Percentiles rank a stretch among this genome's conserved stretches.
Evolutionary conservation across 2,329 filamentous ascomycete genomes (phyloP).

Genomic region (Trichoderma sp.): DNA sequence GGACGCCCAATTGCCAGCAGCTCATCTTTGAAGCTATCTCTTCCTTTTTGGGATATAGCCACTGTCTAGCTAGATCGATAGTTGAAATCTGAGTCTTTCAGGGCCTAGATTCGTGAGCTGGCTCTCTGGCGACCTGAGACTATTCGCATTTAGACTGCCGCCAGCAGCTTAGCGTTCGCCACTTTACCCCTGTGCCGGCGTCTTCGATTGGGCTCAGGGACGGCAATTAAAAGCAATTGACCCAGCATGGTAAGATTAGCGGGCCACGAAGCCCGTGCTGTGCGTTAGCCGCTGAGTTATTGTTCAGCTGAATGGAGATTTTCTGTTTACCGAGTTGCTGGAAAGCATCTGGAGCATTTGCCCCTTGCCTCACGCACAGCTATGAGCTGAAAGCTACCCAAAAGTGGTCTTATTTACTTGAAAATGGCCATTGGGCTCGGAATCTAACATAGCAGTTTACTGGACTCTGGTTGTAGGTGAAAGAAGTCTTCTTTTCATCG

Average conservation of each 20-base stretch:
- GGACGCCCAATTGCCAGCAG: not conserved
- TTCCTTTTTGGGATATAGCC: not conserved
- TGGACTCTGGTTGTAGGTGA: not conserved
- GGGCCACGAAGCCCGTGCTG: not conserved
- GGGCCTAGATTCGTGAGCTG: slow-evolving; percentile 1
- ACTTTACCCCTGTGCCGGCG: not conserved
- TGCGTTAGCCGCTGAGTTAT: not conserved
- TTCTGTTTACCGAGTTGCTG: not conserved
- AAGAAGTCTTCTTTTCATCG: not conserved
- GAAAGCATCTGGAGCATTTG: not conserved
- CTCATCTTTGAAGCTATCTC: not conserved
- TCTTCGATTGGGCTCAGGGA: not conserved
- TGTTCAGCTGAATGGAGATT: not conserved
- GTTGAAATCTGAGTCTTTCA: not conserved
- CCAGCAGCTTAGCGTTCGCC: not conserved
- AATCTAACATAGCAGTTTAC: not conserved
- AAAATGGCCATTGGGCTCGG: not conserved
- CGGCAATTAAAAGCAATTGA: not conserved
- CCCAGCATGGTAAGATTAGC: not conserved
- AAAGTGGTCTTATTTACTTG: not conserved
- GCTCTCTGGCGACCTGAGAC: not conserved
- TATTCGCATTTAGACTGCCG: not conserved
- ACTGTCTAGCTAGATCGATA: not conserved
- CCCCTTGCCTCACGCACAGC: not conserved
- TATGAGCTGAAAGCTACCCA: not conserved